A percentile compares a stretch with the other conserved stretches of the same genome.
These are phyloP conservation scores for Yamadazyma ubonensis DNA, from an alignment of 805 yeast species.

Conservation along the genomic window DNA sequence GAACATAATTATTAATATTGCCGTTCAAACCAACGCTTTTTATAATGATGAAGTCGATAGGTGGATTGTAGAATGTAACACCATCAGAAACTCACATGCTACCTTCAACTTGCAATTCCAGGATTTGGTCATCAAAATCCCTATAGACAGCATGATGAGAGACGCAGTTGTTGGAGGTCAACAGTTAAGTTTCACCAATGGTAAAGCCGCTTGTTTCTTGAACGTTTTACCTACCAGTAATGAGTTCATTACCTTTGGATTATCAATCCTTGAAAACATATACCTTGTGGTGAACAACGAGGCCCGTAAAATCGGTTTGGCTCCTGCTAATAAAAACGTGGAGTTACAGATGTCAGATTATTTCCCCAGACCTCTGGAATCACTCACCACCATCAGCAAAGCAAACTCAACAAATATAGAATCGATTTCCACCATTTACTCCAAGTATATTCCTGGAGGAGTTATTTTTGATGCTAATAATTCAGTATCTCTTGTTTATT, in stretches of 20 bases:
- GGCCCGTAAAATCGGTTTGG: constrained; percentile 54
- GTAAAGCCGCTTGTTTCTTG: constrained; percentile 57
- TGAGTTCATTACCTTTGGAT: constrained; percentile 59
- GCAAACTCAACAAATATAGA: not conserved
- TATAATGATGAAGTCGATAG: constrained; percentile 45
- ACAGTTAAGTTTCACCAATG: constrained; percentile 50
- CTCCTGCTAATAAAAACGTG: constrained; percentile 38
- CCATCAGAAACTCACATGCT: constrained; percentile 47
- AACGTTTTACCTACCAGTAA: constrained; percentile 47
- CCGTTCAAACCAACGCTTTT: constrained; percentile 68
- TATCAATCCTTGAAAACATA: constrained; percentile 51
- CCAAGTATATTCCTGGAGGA: constrained; percentile 15
- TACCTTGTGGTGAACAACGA: constrained; percentile 68
- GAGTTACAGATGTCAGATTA: constrained; percentile 13
- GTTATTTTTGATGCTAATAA: not conserved
- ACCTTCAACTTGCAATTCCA: constrained; percentile 54
- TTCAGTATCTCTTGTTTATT: constrained; percentile 9
- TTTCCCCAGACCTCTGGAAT: not conserved
- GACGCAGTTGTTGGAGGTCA: constrained; percentile 34
- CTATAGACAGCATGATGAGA: constrained; percentile 47
- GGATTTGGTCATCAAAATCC: constrained; percentile 47
- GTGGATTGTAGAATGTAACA: constrained; percentile 65
- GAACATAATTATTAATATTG: constrained; percentile 55
- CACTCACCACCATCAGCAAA: not conserved
- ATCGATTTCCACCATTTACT: constrained; percentile 11